These are phyloP conservation scores for Puccinia horiana DNA, from an alignment of 1,284 basidiomycete genomes.

Conservation along the genomic window DNA sequence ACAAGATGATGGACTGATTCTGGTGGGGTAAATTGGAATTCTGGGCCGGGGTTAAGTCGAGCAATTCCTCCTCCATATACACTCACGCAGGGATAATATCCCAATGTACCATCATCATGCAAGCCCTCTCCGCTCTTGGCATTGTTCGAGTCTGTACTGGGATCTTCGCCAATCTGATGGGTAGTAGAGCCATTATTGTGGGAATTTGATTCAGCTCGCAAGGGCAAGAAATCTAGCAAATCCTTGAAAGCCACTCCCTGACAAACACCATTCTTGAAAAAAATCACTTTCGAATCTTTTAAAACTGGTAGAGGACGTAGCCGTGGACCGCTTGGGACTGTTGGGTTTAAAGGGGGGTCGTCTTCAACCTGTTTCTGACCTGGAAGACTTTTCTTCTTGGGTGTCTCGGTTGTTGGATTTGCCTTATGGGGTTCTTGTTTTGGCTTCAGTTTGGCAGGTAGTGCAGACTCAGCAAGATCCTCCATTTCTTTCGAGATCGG, in stretches of 20 bases:
- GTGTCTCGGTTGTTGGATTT: conserved; percentile 63
- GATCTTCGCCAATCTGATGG: not conserved
- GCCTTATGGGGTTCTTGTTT: conserved; percentile 52
- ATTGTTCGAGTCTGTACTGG: conserved; percentile 53
- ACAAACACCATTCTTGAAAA: conserved; percentile 87
- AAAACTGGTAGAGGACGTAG: conserved; percentile 74
- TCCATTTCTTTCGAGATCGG: conserved; percentile 90
- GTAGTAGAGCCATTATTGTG: conserved; percentile 51
- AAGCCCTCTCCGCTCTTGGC: conserved; percentile 65
- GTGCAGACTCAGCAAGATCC: conserved; percentile 61
- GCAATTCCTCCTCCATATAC: conserved; percentile 87
- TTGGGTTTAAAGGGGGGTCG: conserved; percentile 50
- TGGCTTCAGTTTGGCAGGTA: conserved; percentile 52
- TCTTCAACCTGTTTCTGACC: conserved; percentile 51
- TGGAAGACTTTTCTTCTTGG: conserved; percentile 64
- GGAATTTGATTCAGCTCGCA: conserved; percentile 63
- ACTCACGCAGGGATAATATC: conserved; percentile 93
- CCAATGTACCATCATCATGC: conserved; percentile 90
- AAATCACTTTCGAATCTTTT: conserved; percentile 73
- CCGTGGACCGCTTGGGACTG: conserved; percentile 56
- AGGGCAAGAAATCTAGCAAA: conserved; percentile 84
- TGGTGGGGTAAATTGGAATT: conserved; percentile 74
- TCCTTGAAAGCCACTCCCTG: conserved; percentile 84
- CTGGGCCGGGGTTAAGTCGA: conserved; percentile 79
- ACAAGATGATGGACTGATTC: conserved; percentile 41